phyloP scores from a whole-genome alignment of 257 asterid species.

The Solanum neorickii region DNA sequence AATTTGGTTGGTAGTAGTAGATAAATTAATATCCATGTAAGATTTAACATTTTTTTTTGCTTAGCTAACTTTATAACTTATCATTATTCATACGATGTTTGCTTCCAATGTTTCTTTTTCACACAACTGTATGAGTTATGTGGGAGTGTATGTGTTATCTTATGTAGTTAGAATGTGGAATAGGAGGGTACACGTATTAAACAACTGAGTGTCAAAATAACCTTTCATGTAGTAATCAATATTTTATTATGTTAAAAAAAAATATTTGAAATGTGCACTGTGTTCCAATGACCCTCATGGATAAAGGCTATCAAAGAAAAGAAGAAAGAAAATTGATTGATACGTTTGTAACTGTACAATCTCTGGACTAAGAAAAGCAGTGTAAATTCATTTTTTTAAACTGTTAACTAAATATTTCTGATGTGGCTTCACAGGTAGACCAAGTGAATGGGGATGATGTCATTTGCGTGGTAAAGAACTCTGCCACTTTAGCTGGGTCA shows the following conservation, averaged over 20 bases:
- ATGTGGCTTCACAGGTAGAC: conserved; percentile 36
- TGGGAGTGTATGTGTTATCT: neutral
- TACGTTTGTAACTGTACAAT: neutral
- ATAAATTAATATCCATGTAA: neutral
- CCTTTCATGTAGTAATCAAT: neutral
- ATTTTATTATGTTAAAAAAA: neutral
- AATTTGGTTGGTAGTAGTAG: neutral
- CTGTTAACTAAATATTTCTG: neutral
- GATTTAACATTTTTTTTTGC: neutral
- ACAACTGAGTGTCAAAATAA: neutral
- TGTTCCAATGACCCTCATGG: neutral
- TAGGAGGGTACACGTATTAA: neutral
- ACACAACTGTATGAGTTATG: neutral
- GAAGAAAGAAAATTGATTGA: neutral
- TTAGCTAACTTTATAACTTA: neutral
- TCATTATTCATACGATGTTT: neutral
- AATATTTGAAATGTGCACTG: neutral
- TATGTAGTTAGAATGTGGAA: neutral
- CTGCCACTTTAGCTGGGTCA: conserved; percentile 80
- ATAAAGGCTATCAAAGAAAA: neutral
- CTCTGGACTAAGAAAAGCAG: neutral
- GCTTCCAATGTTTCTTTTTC: neutral
- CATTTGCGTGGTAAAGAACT: conserved; percentile 66
- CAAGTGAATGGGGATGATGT: conserved; percentile 75
- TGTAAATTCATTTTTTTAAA: neutral